These are phyloP conservation scores for Aspergillus awamori DNA, from an alignment of 2,329 filamentous ascomycete species.

Conservation along the genomic window DNA sequence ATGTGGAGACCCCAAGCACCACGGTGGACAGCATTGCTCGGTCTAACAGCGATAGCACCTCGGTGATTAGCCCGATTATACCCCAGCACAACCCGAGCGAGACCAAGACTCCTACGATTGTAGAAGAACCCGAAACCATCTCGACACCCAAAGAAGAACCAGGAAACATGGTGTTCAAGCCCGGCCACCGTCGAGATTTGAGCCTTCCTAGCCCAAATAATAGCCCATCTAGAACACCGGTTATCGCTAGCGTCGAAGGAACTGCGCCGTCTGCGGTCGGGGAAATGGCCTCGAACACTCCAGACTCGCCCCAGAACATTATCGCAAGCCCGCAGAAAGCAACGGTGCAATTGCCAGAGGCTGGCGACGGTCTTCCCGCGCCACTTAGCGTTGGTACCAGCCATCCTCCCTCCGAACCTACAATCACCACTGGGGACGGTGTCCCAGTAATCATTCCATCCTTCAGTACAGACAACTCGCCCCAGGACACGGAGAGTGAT, in stretches of 20 bases:
- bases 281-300: conserved; percentile 45
- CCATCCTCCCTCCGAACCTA: conserved; percentile 18
- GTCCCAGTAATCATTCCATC: conserved; percentile 40
- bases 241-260: conserved; percentile 49
- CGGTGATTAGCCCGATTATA: conserved; percentile 68
- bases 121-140: conserved; percentile 53
- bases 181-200: conserved; percentile 60
- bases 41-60: conserved; percentile 65
- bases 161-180: conserved; percentile 46
- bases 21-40: conserved; percentile 57
- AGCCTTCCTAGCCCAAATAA: conserved; percentile 62
- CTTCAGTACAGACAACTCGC: conserved; percentile 38
- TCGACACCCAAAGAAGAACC: conserved; percentile 27
- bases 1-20: conserved; percentile 59
- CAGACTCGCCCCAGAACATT: conserved; percentile 27
- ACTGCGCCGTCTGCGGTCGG: conserved; percentile 49
- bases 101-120: conserved; percentile 56
- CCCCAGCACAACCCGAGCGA: conserved; percentile 41
- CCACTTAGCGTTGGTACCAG: conserved; percentile 36
- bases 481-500: conserved; percentile 47
- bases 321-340: conserved; percentile 10
- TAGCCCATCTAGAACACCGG: conserved; percentile 63
- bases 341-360: conserved; percentile 13
- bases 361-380: conserved; percentile 31
- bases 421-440: conserved; percentile 19